A percentile compares a stretch with the other conserved stretches of the same genome.
Evolutionary conservation across 257 asterid genomes (phyloP).

Genomic region (Datura wrightii): DNA sequence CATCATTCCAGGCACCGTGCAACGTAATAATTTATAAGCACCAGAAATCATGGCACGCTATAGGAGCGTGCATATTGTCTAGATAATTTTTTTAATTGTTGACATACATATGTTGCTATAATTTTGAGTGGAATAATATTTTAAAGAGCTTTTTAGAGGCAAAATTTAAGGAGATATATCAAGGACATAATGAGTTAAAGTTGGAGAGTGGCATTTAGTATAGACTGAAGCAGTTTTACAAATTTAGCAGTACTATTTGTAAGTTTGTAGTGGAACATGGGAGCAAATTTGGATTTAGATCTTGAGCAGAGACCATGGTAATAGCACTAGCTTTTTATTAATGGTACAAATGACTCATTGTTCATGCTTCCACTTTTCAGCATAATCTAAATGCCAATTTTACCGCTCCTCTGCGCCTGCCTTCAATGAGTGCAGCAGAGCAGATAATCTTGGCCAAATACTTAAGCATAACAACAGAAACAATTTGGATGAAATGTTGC

Average conservation of each 20-base stretch:
- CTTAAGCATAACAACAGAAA: background rate
- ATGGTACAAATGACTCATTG: background rate
- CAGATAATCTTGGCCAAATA: background rate
- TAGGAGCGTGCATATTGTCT: background rate
- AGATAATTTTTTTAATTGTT: background rate
- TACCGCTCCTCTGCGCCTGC: background rate
- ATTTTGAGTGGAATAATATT: background rate
- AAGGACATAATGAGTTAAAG: constrained; percentile 8
- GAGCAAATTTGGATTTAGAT: background rate
- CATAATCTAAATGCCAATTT: background rate
- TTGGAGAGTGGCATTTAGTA: background rate
- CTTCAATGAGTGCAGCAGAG: background rate
- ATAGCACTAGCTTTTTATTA: background rate
- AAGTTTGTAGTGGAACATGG: background rate
- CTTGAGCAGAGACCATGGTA: constrained; percentile 10
- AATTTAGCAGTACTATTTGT: background rate
- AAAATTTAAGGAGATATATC: background rate
- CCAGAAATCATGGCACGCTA: background rate
- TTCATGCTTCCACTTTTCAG: constrained; percentile 28
- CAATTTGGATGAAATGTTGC: constrained; percentile 16
- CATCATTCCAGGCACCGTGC: background rate
- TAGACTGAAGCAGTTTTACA: background rate
- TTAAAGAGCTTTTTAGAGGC: background rate
- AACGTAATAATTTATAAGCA: background rate
- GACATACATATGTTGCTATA: background rate